A percentile compares a stretch with the other conserved stretches of the same genome.
Evolutionary conservation across 2,329 filamentous ascomycete genomes (phyloP).

Genomic region (Ascochyta koolunga): DNA sequence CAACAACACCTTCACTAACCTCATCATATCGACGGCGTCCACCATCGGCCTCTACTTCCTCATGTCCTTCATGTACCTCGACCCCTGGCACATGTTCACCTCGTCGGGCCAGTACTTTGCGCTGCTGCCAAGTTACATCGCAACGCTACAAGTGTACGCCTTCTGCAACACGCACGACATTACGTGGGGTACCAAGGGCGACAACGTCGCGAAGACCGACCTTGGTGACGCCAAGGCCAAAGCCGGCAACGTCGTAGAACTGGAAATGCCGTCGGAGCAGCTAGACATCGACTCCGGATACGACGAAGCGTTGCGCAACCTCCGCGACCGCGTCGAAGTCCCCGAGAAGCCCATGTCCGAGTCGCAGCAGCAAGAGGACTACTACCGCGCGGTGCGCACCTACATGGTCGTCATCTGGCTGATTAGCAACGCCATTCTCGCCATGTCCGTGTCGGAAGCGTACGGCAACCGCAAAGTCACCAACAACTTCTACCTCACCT

Average conservation of each 20-base stretch:
- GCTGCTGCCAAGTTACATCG: slow-evolving; percentile 91
- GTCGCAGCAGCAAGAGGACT: slow-evolving; percentile 91
- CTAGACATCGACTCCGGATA: slow-evolving; percentile 98
- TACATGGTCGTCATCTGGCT: slow-evolving; percentile 99
- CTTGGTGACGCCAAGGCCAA: slow-evolving; percentile 84
- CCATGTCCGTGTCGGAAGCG: slow-evolving; percentile 89
- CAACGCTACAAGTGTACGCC: slow-evolving; percentile 95
- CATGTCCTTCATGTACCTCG: slow-evolving; percentile 95
- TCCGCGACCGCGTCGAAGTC: slow-evolving; percentile 90
- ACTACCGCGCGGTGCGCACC: slow-evolving; percentile 95
- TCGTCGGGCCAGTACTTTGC: slow-evolving; percentile 90
- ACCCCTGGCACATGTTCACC: slow-evolving; percentile 99
- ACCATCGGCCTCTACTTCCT: slow-evolving; percentile 94
- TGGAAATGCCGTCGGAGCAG: slow-evolving; percentile 98
- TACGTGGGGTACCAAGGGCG: slow-evolving; percentile 98
- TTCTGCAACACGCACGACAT: slow-evolving; percentile 99
- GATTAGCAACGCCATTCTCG: slow-evolving; percentile 86
- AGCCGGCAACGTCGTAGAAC: slow-evolving; percentile 76
- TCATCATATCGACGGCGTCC: slow-evolving; percentile 86
- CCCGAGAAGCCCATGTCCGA: slow-evolving; percentile 67
- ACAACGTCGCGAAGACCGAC: slow-evolving; percentile 93
- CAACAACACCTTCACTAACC: slow-evolving; percentile 91
- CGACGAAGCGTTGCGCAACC: slow-evolving; percentile 93
- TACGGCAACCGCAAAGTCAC: slow-evolving; percentile 75
- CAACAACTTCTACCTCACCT: slow-evolving; percentile 87